Evolutionary conservation across 2,329 filamentous ascomycete genomes (phyloP), one percentile per base, ranked within the genome.

Genomic region (Pestalotiopsis sp.): DNA sequence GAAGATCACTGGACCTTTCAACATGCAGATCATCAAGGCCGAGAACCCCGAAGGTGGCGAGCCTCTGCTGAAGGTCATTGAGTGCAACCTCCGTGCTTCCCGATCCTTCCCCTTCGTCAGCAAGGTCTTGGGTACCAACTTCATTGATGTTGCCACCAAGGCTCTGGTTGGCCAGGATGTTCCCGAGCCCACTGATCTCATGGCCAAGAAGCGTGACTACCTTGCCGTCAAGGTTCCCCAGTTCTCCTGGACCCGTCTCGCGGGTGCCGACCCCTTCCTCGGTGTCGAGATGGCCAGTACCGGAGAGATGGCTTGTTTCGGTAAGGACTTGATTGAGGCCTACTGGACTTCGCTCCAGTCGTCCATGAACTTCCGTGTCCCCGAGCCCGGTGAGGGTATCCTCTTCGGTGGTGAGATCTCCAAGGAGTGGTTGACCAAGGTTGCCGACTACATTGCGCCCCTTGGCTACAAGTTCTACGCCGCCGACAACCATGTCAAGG

Each of bases 21-120:
- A 99, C 88, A 98, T 99, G 95, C 96, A 99, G 79, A 97, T 99
- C 82, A 98, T 99, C 88, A 97, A 97, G 85, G 94, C 92, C 44
- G 86, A 93, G 13, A 85, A 92, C 75, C 89, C 91, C 39, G 90
- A 93, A 68, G 92, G 92, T 68, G 91, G 91, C 67, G 88, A 91
- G 76, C 89, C 92, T 40, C 85, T 88, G 35, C 88, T 98, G 72
- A 98, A 98, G 86, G 95, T 98, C 76, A 98, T 98, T 71, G 95
- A 98, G 83, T 98, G 95, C 85, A 98, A 98, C 81, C 90, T 98
- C 70, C 95, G 95, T 80, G 96, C 95, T 67, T 98, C 95, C 69
- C 94, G 95, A 71, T 98, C 95, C 1, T 98, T 98, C 90, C 95
- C 96, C 78, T 98, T 98, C 81, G 94, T 97, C 79, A 95, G 92